Conservation (phyloP, 2,329 filamentous ascomycete species). For the Paecilomyces dactylethromorphus region DNA sequence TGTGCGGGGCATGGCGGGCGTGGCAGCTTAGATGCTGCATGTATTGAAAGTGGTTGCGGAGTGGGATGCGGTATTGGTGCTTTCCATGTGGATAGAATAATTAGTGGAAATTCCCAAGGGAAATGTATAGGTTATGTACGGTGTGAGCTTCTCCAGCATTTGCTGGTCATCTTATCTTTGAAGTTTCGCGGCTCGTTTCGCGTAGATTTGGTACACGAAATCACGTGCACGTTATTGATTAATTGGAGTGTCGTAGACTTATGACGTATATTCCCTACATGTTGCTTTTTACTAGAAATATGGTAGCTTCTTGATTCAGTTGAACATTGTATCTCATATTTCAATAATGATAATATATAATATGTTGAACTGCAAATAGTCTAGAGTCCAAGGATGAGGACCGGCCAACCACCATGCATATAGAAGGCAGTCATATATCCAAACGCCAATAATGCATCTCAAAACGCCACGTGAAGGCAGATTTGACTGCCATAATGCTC, state of each 20-base stretch:
- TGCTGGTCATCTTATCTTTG: background rate
- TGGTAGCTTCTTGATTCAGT: background rate
- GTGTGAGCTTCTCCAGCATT: background rate
- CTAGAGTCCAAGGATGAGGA: background rate
- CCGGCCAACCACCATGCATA: background rate
- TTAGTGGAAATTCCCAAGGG: background rate
- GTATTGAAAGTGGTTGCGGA: background rate
- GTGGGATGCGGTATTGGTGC: background rate
- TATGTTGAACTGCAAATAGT: background rate
- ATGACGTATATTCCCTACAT: background rate
- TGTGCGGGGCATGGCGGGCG: constrained; percentile 4
- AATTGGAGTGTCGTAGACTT: background rate
- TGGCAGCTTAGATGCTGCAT: background rate
- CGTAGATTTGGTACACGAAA: background rate
- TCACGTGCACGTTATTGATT: background rate
- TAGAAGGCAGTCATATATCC: background rate
- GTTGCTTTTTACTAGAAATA: background rate
- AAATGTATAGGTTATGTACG: background rate
- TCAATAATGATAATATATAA: background rate
- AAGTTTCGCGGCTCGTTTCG: background rate
- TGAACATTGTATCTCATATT: background rate
- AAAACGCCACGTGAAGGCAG: background rate
- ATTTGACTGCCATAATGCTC: background rate
- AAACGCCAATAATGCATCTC: background rate
- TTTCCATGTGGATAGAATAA: background rate